Conservation (phyloP, 306 rosid species). For the Begonia fuchsioides region DNA sequence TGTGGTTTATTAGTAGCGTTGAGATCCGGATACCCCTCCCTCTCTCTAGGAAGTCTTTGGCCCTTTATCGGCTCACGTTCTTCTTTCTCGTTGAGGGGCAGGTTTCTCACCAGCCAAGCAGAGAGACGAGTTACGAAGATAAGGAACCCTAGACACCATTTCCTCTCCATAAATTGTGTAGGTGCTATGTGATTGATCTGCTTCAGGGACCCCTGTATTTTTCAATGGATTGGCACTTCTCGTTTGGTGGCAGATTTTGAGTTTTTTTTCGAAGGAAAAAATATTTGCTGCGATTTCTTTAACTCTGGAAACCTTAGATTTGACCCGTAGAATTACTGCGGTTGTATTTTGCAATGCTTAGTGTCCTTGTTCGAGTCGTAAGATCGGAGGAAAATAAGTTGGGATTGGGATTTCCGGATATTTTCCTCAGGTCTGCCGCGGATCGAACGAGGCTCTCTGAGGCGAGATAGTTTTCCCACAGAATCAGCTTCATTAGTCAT, state of each 20-base stretch:
- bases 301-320: constrained; percentile 24
- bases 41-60: constrained; percentile 15
- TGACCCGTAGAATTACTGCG: background rate
- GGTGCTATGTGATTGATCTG: background rate
- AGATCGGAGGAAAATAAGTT: no score
- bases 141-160: constrained; percentile 14
- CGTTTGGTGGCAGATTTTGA: background rate
- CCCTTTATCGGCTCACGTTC: constrained; percentile 67
- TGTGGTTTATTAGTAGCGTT: constrained; percentile 14
- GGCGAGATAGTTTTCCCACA: constrained; percentile 6
- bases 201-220: no score
- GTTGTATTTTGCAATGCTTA: no score
- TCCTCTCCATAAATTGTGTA: background rate
- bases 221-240: constrained; percentile 16
- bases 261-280: background rate
- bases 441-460: background rate
- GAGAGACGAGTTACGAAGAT: constrained; percentile 11
- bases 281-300: background rate
- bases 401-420: no score
- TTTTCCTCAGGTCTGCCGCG: no score
- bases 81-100: constrained; percentile 44
- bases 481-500: constrained; percentile 15
- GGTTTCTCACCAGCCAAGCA: constrained; percentile 22
- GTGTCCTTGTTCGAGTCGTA: no score
- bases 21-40: constrained; percentile 45